These are phyloP conservation scores for Tylopilus felleus DNA, from an alignment of 768 basidiomycete genomes.

Conservation along the genomic window DNA sequence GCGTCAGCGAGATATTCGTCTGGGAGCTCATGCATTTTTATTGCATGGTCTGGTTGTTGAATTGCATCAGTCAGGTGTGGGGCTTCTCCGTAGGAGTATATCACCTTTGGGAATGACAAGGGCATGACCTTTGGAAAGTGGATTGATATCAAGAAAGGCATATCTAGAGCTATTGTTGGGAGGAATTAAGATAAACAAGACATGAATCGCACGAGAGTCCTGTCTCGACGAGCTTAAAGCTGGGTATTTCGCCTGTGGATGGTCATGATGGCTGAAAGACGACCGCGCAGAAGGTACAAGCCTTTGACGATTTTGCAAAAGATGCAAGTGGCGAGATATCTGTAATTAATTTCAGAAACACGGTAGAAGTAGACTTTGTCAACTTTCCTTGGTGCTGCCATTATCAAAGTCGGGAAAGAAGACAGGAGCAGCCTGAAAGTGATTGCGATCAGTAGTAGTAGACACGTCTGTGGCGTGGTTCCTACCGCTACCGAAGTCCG, in stretches of 20 bases:
- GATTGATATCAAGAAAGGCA: slow-evolving; percentile 92
- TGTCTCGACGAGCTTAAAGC: slow-evolving; percentile 80
- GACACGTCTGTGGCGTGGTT: not conserved
- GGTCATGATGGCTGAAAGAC: not conserved
- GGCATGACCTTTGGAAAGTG: slow-evolving; percentile 86
- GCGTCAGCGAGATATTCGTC: slow-evolving; percentile 79
- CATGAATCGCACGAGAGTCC: slow-evolving; percentile 53
- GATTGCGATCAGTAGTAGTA: not conserved
- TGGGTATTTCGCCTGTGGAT: slow-evolving; percentile 78
- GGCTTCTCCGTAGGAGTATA: not conserved
- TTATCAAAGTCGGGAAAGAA: not conserved
- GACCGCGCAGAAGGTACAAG: slow-evolving; percentile 21
- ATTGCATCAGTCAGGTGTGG: not conserved
- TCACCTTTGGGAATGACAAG: slow-evolving; percentile 92
- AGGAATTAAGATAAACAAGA: not conserved
- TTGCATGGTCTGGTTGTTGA: slow-evolving; percentile 64
- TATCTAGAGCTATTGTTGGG: slow-evolving; percentile 42
- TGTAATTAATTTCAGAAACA: slow-evolving; percentile 21
- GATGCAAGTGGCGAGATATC: slow-evolving; percentile 65
- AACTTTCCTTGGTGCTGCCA: slow-evolving; percentile 23
- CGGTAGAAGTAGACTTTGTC: accelerated
- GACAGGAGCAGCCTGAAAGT: not conserved
- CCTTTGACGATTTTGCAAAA: slow-evolving; percentile 98
- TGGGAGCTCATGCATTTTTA: slow-evolving; percentile 83
- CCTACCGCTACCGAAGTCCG: not conserved